A percentile compares a stretch with the other conserved stretches of the same genome.
Conservation (phyloP, 2,329 filamentous ascomycete genomes). For the Fusarium anthophilum region DNA sequence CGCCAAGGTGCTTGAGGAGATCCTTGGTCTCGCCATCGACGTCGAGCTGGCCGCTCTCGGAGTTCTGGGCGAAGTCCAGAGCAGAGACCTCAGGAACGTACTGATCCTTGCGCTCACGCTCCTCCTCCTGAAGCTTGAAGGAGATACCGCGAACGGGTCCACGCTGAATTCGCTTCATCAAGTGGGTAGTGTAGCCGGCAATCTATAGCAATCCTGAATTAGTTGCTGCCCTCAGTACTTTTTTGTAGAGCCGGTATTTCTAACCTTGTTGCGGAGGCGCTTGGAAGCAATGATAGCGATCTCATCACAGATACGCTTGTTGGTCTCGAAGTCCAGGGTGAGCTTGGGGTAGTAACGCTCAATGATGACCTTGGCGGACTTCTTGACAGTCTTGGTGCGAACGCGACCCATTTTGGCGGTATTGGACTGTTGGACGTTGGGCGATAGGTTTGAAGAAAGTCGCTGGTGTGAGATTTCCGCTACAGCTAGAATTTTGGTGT, state of each 20-base stretch:
- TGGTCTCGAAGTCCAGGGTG: constrained; percentile 99
- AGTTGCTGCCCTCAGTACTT: constrained; percentile 18
- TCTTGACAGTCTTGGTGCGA: constrained; percentile 76
- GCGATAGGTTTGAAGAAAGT: constrained; percentile 45
- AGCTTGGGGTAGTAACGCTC: constrained; percentile 98
- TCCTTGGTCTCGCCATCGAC: constrained; percentile 99
- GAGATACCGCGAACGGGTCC: constrained; percentile 99
- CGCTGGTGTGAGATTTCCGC: constrained; percentile 39
- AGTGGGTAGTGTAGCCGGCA: constrained; percentile 96
- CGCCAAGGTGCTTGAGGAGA: constrained; percentile 96
- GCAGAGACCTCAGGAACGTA: constrained; percentile 99
- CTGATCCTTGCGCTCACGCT: constrained; percentile 99
- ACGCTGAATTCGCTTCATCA: constrained; percentile 99
- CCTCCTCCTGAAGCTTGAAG: constrained; percentile 99
- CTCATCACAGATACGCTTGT: constrained; percentile 99
- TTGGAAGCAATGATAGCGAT: constrained; percentile 99
- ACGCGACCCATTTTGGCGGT: constrained; percentile 75
- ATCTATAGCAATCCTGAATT: constrained; percentile 65
- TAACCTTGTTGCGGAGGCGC: constrained; percentile 98
- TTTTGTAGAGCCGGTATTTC: constrained; percentile 33
- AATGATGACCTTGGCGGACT: constrained; percentile 98
- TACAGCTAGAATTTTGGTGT: constrained; percentile 43
- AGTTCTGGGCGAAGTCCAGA: constrained; percentile 96
- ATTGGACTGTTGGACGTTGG: constrained; percentile 52
- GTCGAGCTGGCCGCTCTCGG: constrained; percentile 92